These are phyloP conservation scores for Phytopythium vexans DNA, from an alignment of 352 stramenopile species.

Conservation along the genomic window DNA sequence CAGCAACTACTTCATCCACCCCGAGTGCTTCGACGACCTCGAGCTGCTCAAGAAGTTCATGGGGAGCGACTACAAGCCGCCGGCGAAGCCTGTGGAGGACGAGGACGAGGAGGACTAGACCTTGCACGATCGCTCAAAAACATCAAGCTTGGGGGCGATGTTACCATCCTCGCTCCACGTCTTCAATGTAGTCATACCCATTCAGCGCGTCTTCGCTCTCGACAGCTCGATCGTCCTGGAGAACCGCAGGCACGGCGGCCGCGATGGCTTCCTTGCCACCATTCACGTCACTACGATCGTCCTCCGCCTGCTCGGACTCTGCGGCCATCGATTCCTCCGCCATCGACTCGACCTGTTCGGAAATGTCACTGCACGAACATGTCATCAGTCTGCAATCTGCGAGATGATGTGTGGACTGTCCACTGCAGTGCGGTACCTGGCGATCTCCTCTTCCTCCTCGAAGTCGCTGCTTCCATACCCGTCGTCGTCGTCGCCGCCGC, in stretches of 20 bases:
- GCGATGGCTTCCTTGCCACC: slow-evolving; percentile 4
- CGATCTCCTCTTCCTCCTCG: slow-evolving; percentile 74
- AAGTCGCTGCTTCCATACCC: slow-evolving; percentile 84
- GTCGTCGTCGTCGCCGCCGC: slow-evolving; percentile 41
- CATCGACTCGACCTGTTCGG: slow-evolving; percentile 58
- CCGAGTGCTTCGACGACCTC: slow-evolving; percentile 61
- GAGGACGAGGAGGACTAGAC: slow-evolving; percentile 10
- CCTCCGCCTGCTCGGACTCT: slow-evolving; percentile 44
- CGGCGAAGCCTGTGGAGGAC: slow-evolving; percentile 8
- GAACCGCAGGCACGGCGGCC: slow-evolving; percentile 8
- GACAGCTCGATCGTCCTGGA: slow-evolving; percentile 49
- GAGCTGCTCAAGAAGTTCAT: slow-evolving; percentile 59
- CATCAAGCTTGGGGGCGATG: background rate
- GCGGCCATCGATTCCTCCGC: slow-evolving; percentile 48
- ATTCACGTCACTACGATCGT: slow-evolving; percentile 11
- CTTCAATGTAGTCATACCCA: slow-evolving; percentile 84
- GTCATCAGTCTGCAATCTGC: background rate
- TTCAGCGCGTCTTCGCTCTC: slow-evolving; percentile 67
- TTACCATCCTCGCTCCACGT: slow-evolving; percentile 51
- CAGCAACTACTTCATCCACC: slow-evolving; percentile 79
- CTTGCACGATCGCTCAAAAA: background rate
- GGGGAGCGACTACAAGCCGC: slow-evolving; percentile 27
- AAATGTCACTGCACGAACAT: slow-evolving; percentile 41
- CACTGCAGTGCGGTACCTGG: slow-evolving; percentile 32
- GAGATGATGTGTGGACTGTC: background rate